phyloP scores from a whole-genome alignment of 352 stramenopile genomes.

The Elongisporangium prolatum region DNA sequence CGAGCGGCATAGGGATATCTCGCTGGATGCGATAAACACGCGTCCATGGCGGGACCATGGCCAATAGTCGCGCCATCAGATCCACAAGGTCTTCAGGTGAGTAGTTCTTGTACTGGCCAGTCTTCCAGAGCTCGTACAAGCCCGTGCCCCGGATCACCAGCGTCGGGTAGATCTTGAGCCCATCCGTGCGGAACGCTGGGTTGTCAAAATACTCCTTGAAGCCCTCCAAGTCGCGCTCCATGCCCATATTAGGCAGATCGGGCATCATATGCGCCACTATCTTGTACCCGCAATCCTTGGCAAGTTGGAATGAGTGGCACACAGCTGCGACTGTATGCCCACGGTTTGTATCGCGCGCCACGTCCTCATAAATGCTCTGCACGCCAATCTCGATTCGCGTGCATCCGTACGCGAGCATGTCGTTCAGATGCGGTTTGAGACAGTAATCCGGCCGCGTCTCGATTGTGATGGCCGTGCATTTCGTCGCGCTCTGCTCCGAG shows the following conservation, averaged over 20 bases:
- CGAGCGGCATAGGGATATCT: slow-evolving; percentile 98
- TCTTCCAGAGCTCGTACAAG: slow-evolving; percentile 98
- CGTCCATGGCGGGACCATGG: slow-evolving; percentile 94
- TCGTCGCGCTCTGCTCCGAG: slow-evolving; percentile 84
- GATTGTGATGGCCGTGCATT: slow-evolving; percentile 95
- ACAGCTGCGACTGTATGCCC: slow-evolving; percentile 94
- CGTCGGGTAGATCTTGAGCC: slow-evolving; percentile 96
- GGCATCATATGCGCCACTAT: slow-evolving; percentile 98
- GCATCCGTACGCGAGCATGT: slow-evolving; percentile 96
- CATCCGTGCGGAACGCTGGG: slow-evolving; percentile 92
- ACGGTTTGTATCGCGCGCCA: slow-evolving; percentile 90
- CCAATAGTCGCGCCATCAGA: slow-evolving; percentile 91
- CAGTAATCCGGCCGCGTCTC: slow-evolving; percentile 98
- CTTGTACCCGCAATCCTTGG: slow-evolving; percentile 97
- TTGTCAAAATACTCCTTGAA: slow-evolving; percentile 98
- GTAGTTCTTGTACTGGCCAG: slow-evolving; percentile 90
- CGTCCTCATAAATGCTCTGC: slow-evolving; percentile 94
- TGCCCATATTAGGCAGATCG: slow-evolving; percentile 96
- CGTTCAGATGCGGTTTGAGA: slow-evolving; percentile 94
- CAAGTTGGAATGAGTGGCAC: slow-evolving; percentile 64
- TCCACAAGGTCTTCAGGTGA: slow-evolving; percentile 84
- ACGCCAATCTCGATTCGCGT: slow-evolving; percentile 97
- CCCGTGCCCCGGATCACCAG: slow-evolving; percentile 96
- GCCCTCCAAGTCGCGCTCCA: slow-evolving; percentile 93
- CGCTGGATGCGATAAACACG: slow-evolving; percentile 95